These are phyloP conservation scores for Medicago truncatula DNA, from an alignment of 306 rosid species.

Conservation along the genomic window MtrunA17r5.0-ANR NC_053045.1:54002001-54002500, in stretches of 20 bases:
- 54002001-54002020: no score
- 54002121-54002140: constrained; percentile 63
- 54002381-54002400: not conserved
- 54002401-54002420: no score
- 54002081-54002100: constrained; percentile 54
- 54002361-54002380: not conserved
- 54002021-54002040: not conserved
- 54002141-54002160: constrained; percentile 51
- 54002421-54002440: no score
- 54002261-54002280: constrained; percentile 38
- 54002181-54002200: constrained; percentile 56
- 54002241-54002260: not conserved
- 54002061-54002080: constrained; percentile 43
- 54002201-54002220: constrained; percentile 35
- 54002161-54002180: constrained; percentile 43
- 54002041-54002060: not conserved
- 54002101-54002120: constrained; percentile 45
- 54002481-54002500: no score
- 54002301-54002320: constrained; percentile 55
- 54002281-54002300: constrained; percentile 48
- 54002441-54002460: no score
- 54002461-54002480: no score
- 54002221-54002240: constrained; percentile 39
- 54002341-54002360: constrained; percentile 38
- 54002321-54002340: constrained; percentile 43